Conservation (phyloP, 2,329 filamentous ascomycete genomes). For the Fonsecaea pedrosoi region DNA sequence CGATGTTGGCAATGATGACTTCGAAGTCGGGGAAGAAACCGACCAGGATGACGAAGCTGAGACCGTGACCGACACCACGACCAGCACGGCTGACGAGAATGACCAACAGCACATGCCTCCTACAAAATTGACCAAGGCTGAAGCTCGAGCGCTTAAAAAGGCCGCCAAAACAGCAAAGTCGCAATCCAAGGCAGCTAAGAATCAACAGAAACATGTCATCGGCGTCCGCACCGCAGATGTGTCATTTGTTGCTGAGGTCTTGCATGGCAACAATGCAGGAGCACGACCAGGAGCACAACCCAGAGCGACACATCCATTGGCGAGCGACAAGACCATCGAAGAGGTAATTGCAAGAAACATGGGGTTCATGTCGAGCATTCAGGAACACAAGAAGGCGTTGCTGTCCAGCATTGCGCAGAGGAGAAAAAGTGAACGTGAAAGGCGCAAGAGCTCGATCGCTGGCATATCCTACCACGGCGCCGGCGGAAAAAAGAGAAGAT, state of each 20-base stretch:
- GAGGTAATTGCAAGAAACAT: conserved; percentile 39
- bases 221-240: conserved; percentile 35
- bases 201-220: conserved; percentile 35
- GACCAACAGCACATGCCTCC: conserved; percentile 4
- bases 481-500: conserved; percentile 26
- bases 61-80: conserved; percentile 26
- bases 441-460: conserved; percentile 21
- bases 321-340: conserved; percentile 38
- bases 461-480: neutral
- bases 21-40: conserved; percentile 15
- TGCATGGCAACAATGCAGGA: conserved; percentile 33
- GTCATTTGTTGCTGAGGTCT: conserved; percentile 28
- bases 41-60: conserved; percentile 26
- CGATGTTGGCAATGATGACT: conserved; percentile 10
- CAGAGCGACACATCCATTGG: conserved; percentile 33
- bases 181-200: conserved; percentile 38
- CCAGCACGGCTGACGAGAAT: conserved; percentile 13
- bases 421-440: conserved; percentile 32
- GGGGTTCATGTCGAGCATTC: conserved; percentile 36
- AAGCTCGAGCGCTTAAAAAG: conserved; percentile 36
- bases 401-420: conserved; percentile 31
- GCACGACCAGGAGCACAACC: neutral
- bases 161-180: conserved; percentile 37
- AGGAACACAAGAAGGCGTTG: conserved; percentile 36
- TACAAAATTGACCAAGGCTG: conserved; percentile 35